These are phyloP conservation scores for Crithidia brevicula DNA, from an alignment of 208 protist genomes.

Conservation along the genomic window DNA sequence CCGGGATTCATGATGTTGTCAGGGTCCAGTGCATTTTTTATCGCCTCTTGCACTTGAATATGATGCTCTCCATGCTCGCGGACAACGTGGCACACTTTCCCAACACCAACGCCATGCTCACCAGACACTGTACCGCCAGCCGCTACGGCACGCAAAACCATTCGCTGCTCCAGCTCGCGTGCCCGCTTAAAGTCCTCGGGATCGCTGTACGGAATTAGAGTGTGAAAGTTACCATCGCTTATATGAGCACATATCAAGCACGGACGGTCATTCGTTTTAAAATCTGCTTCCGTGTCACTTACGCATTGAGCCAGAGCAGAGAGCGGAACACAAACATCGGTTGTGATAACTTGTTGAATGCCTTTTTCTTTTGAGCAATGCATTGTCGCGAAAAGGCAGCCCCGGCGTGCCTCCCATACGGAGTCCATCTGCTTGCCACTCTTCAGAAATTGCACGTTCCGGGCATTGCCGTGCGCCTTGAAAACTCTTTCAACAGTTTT, in stretches of 20 bases:
- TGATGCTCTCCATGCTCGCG: conserved; percentile 57
- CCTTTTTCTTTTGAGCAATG: conserved; percentile 19
- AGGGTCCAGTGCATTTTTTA: conserved; percentile 77
- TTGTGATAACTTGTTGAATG: conserved; percentile 35
- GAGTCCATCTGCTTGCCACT: conserved; percentile 22
- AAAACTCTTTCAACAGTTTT: conserved; percentile 29
- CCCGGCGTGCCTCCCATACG: conserved; percentile 29
- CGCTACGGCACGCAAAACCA: conserved; percentile 59
- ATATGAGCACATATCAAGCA: conserved; percentile 70
- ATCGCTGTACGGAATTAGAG: conserved; percentile 51
- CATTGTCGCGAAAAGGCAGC: conserved; percentile 28
- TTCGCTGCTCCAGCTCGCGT: conserved; percentile 48
- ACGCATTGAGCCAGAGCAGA: conserved; percentile 57
- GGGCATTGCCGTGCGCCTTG: not conserved
- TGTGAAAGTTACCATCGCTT: conserved; percentile 87
- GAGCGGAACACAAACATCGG: conserved; percentile 83
- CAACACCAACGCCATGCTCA: conserved; percentile 52
- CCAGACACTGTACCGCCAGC: conserved; percentile 67
- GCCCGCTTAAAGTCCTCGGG: conserved; percentile 50
- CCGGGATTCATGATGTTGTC: conserved; percentile 82
- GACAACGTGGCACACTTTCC: conserved; percentile 32
- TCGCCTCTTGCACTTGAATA: conserved; percentile 58
- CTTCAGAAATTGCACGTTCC: conserved; percentile 35
- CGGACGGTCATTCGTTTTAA: conserved; percentile 21
- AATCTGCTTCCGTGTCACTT: conserved; percentile 61